These are phyloP conservation scores for Fusarium sp. DNA, from an alignment of 2,329 filamentous ascomycete genomes.

Conservation along the genomic window DNA sequence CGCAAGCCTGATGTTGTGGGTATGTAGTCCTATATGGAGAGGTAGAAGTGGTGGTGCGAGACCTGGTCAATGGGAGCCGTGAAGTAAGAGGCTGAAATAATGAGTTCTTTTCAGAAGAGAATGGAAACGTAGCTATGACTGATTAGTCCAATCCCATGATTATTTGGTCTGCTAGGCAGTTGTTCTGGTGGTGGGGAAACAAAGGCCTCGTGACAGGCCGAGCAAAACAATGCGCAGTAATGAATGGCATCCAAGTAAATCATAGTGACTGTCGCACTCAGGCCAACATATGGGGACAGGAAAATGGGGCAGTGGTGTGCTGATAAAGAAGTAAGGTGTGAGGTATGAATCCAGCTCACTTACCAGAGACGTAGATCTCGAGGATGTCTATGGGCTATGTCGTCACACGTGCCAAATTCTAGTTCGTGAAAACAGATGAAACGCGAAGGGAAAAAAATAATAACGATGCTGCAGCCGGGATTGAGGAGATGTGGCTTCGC, in stretches of 20 bases:
- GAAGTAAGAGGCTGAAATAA: slow-evolving; percentile 15
- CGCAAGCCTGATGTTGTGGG: neutral
- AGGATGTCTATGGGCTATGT: slow-evolving; percentile 43
- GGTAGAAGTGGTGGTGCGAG: neutral
- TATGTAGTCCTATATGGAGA: neutral
- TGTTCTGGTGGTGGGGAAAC: slow-evolving; percentile 26
- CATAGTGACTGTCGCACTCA: slow-evolving; percentile 4
- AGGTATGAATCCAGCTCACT: slow-evolving; percentile 20
- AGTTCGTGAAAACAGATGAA: slow-evolving; percentile 42
- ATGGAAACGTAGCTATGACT: slow-evolving; percentile 36
- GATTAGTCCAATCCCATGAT: slow-evolving; percentile 36
- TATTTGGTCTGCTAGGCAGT: slow-evolving; percentile 15
- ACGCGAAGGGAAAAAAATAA: slow-evolving; percentile 32
- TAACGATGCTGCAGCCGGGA: slow-evolving; percentile 23
- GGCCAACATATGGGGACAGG: slow-evolving; percentile 8
- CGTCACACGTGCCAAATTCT: slow-evolving; percentile 44
- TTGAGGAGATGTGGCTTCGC: slow-evolving; percentile 30
- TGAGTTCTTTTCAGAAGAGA: slow-evolving; percentile 30
- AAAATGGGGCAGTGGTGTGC: slow-evolving; percentile 17
- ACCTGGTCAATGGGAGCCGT: slow-evolving; percentile 6
- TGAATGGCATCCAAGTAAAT: slow-evolving; percentile 14
- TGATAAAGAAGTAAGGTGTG: slow-evolving; percentile 9
- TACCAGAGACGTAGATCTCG: slow-evolving; percentile 42
- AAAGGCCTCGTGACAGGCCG: slow-evolving; percentile 23
- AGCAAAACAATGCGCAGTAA: slow-evolving; percentile 19